phyloP scores from a whole-genome alignment of 73 alveolate species.

The Durusdinium trenchii region DNA sequence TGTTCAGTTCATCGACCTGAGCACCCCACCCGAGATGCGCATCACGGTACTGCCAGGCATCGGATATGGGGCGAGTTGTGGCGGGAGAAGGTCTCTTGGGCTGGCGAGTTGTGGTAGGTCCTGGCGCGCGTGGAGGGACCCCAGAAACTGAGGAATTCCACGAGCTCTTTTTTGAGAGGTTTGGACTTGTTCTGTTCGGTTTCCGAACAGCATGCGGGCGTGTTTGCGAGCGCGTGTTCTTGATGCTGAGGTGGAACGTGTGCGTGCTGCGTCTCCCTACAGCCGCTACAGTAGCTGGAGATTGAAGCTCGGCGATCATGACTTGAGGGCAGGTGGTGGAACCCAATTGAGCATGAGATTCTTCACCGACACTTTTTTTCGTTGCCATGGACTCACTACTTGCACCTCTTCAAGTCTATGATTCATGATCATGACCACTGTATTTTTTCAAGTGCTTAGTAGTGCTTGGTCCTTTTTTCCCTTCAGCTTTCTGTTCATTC shows the following conservation, averaged over 20 bases:
- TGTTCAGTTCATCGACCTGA: no score
- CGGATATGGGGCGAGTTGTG: slow-evolving; percentile 88
- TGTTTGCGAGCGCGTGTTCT: no score
- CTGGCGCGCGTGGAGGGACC: no score
- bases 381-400: not conserved
- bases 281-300: slow-evolving; percentile 82
- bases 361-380: no score
- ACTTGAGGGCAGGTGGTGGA: no score
- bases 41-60: slow-evolving; percentile 61
- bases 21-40: no score
- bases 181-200: no score
- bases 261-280: slow-evolving; percentile 81
- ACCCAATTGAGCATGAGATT: no score
- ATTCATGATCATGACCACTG: not conserved
- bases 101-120: no score
- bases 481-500: not conserved
- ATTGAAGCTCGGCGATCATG: slow-evolving; percentile 14
- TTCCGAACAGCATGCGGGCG: no score
- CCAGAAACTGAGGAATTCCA: no score
- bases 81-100: slow-evolving; percentile 65
- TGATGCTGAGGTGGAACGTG: slow-evolving; percentile 53
- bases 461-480: not conserved
- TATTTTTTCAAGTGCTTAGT: not conserved
- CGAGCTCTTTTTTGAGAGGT: no score
- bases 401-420: not conserved